Conservation (phyloP, 1,284 basidiomycete genomes). For the Cryptococcus sp. region DNA sequence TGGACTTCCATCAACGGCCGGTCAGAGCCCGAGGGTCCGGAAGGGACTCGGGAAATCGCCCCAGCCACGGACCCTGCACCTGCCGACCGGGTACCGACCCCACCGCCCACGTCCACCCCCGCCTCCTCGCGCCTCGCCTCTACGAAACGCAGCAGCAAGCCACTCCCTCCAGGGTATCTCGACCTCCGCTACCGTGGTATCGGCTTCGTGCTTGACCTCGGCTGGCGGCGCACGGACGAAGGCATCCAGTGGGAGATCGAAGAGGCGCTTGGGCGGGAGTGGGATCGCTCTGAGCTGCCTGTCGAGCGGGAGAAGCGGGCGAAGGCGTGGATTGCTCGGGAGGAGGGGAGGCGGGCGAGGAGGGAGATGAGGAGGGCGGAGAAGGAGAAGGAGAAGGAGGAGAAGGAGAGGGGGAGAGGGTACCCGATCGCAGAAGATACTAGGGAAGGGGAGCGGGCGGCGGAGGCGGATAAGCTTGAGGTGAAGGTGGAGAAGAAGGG, state of each 20-base stretch:
- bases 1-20: neutral
- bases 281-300: conserved; percentile 3
- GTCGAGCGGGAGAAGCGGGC: neutral
- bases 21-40: neutral
- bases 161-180: conserved; percentile 27
- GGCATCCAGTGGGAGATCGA: conserved; percentile 40
- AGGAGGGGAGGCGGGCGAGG: neutral
- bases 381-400: neutral
- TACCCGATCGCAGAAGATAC: neutral
- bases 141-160: neutral
- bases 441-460: neutral
- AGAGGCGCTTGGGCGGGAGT: conserved; percentile 16
- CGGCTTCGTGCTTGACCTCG: conserved; percentile 40
- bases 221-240: conserved; percentile 33
- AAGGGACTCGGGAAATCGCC: neutral
- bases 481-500: neutral
- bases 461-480: neutral
- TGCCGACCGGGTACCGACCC: neutral
- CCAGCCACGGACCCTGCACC: neutral
- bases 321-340: neutral
- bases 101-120: neutral
- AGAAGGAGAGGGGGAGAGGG: neutral
- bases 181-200: conserved; percentile 36
- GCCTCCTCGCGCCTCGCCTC: neutral
- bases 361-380: neutral